Evolutionary conservation across 2,329 filamentous ascomycete species (phyloP), one percentile per base, ranked within the genome.

Genomic region (Colletotrichum abscissum): DNA sequence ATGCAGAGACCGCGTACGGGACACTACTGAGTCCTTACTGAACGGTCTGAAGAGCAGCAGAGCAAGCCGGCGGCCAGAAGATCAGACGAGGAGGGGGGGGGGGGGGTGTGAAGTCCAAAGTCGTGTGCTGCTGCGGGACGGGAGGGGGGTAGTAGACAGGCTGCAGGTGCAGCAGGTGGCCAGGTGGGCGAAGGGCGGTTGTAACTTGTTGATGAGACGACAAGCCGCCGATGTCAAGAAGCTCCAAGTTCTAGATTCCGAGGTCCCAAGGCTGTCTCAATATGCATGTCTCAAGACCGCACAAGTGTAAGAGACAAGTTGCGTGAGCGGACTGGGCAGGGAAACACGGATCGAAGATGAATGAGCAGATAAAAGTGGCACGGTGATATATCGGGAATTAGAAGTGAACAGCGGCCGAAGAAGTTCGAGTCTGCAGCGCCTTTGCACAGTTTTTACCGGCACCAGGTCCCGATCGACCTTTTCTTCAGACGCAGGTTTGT

Each of bases 171-270:
- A 62, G 33, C 11, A 56, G 19, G 58, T 35, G 69, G 42, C 42
- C 63, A 67, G 55, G 63, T 56, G 42, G 42, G 42, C 42, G 66
- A 69, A 11, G 69, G 62, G 38, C 46, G 65, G 11, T 35, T 35
- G 33, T 35, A 35, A 35, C 33, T 52, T 42, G 54, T 65, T 42
- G 54, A 73, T 69, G 60, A 69, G 70, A 70, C 60, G 55, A 70
- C 66, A 73, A 73, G 59, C 70, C 66, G 70, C 66, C 70, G 66
- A 73, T 57, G 66, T 65, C 58, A 63, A 52, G 33, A 49, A 49
- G 16, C 38, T 55, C 11, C 49, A 57, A 59, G 58, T 35, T 52
- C 57, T 24, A 42, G 58, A 57, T 38, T 38, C 33, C 63, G 19
- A 65, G 63, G 59, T 63, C 46, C 16, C 26, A 33, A 60, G 66